Base-by-base conservation (phyloP, 2,329 filamentous ascomycete genomes). In the Myriosclerotinia duriaeana region DNA sequence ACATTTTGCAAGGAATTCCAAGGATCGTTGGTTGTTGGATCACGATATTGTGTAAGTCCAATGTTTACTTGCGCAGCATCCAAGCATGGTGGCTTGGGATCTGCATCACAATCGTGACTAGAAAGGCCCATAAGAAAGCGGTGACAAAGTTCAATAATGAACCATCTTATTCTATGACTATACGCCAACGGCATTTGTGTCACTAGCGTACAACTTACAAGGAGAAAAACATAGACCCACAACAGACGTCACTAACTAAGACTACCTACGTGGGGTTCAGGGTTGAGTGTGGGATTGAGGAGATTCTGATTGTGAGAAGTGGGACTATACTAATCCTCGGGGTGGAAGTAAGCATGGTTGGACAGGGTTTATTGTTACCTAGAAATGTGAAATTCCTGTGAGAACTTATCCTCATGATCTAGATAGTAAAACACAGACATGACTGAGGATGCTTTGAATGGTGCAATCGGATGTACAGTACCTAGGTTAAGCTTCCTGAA, bases 151-250 rank as follows among this genome's bases (percentile, higher is more conserved):
- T 12, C 20, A 53, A 40, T 53, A 53, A 40, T 53, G 64, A 46
- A 61, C 53, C 22, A 26, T 58, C 34, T 52, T 65, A 20, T 12
- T 38, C 44, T 48, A 52, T 34, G 38, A 12, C 40, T 36, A 52
- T 40, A 48, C 42, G 12, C 38, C n/a, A 65, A 65, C 46, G 55
- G 46, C 38, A 53, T 36, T 61, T 60, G 48, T 12, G 14, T 61
- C 38, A 65, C 34, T 46, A 53, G 40, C 8, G n/a, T n/a, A n/a
- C n/a, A n/a, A n/a, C n/a, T n/a, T 34, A 34, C 42, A 56, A 46
- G 61, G 26, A 50, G 55, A 53, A n/a, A 26, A 61, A 38, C 44
- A 22, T 53, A 58, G 64, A 44, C 26, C 55, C 64, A 60, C 64
- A 42, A 17, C 22, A 60, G 55, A 66, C 64, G 55, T 66, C 64